Evolutionary conservation across 495 filamentous ascomycete species (phyloP), one percentile per base, ranked within the genome.

Genomic region (Aspergillus sclerotiicarbonarius): DNA sequence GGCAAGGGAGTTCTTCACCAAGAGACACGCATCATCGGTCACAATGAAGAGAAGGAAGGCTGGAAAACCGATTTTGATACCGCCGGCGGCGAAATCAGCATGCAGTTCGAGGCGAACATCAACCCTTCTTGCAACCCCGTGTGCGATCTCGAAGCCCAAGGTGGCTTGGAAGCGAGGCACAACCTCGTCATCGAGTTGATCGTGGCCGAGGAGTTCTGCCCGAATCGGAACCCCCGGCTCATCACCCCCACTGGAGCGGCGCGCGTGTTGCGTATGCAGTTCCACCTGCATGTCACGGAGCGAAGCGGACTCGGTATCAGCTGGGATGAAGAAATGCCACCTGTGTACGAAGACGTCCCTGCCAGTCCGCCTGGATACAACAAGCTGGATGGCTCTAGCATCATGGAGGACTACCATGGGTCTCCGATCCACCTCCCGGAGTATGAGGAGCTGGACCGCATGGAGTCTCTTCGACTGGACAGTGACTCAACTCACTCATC

Each of bases 301-400:
- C 82, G 92, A 35, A 82, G 82, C 16, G 94, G 95, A 2, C 78
- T 98, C 52, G 94, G 94, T 3, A 93, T 99, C 66, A 90, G 87
- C 66, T 99, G 94, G 94, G 94, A 99, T 57, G 91, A 96, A 72
- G 94, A 99, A 74, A 84, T 88, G 70, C 94, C 94, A 35, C 94
- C 94, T 0, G 84, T 93, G 65, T 99, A 99, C 67, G 89, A 94
- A 74, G 90, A 98, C 67, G 91, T 99, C 29, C 92, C 93, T 0
- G 86, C 84, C 8, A 90, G 88, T 46, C 94, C 94, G 32, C 94
- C 94, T 0, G 82, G 81, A 2, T 98, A 98, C 66, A 69, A 67
- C n/a, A 73, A 68, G 57, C 64, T 80, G 29, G 70, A 76, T 25
- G 76, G 68, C 18, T 50, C 54, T 54, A 73, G 75, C 54, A 58